Evolutionary conservation across 2,329 filamentous ascomycete species (phyloP).

Genomic region (Diaporthe sp.): DNA sequence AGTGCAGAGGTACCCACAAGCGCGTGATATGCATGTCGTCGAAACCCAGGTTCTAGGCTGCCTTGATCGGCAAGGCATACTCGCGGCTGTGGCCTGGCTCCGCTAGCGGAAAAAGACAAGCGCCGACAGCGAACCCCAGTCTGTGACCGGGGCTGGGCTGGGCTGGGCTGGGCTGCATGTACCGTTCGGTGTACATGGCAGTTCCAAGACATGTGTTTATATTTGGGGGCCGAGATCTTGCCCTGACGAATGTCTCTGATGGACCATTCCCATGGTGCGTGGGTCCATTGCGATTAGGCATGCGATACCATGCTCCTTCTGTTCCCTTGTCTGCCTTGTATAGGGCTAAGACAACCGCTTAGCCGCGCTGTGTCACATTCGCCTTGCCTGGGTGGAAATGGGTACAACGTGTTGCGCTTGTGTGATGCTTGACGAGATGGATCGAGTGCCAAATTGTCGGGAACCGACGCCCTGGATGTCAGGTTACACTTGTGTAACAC

Average conservation of each 20-base stretch:
- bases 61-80: slow-evolving; percentile 36
- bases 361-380: slow-evolving; percentile 27
- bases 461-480: neutral
- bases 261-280: neutral
- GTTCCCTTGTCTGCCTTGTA: slow-evolving; percentile 18
- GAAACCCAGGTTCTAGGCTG: slow-evolving; percentile 25
- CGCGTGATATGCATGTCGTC: slow-evolving; percentile 28
- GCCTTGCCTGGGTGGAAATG: neutral
- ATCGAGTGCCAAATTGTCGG: slow-evolving; percentile 6
- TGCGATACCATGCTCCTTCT: neutral
- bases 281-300: slow-evolving; percentile 22
- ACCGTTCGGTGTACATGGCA: neutral
- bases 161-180: slow-evolving; percentile 19
- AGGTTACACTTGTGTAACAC: slow-evolving; percentile 18
- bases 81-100: slow-evolving; percentile 31
- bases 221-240: slow-evolving; percentile 28
- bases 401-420: neutral
- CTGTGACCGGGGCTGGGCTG: neutral
- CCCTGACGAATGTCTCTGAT: slow-evolving; percentile 24
- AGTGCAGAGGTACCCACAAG: slow-evolving; percentile 22
- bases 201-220: neutral
- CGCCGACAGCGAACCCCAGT: slow-evolving; percentile 10
- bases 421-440: slow-evolving; percentile 17
- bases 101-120: slow-evolving; percentile 11
- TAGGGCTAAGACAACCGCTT: slow-evolving; percentile 32